Percentiles rank a stretch among this genome's conserved stretches.
These are phyloP conservation scores for Rubroboletus satanas DNA, from an alignment of 768 basidiomycete species.

Conservation along the genomic window DNA sequence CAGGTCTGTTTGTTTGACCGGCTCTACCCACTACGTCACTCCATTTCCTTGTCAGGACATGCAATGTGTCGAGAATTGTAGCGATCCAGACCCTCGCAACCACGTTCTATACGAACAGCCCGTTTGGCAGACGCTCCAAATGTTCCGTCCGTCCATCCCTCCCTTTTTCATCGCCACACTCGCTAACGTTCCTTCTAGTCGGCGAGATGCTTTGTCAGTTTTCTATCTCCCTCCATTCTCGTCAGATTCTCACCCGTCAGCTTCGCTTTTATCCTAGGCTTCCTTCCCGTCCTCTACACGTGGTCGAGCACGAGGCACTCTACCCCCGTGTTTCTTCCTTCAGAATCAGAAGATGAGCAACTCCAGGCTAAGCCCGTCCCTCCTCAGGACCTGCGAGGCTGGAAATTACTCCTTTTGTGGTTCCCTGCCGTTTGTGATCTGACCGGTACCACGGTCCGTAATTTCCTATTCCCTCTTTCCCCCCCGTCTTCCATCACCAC, in stretches of 20 bases:
- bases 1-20: conserved; percentile 45
- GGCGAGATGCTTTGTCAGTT: conserved; percentile 92
- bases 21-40: not conserved
- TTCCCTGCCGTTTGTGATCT: conserved; percentile 88
- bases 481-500: conserved; percentile 7
- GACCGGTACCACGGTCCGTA: conserved; percentile 81
- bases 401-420: conserved; percentile 76
- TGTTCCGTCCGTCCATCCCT: conserved; percentile 64
- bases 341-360: conserved; percentile 44
- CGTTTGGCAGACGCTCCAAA: conserved; percentile 88
- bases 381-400: conserved; percentile 54
- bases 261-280: conserved; percentile 49
- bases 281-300: conserved; percentile 77
- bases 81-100: conserved; percentile 52
- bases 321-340: conserved; percentile 52
- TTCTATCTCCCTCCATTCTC: conserved; percentile 14
- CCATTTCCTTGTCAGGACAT: conserved; percentile 60
- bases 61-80: conserved; percentile 97
- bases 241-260: conserved; percentile 13
- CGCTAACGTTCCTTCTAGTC: conserved; percentile 52
- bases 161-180: conserved; percentile 11
- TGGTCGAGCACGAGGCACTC: conserved; percentile 49
- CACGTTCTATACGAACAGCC: conserved; percentile 89
- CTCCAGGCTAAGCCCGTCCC: conserved; percentile 31
- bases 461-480: conserved; percentile 13